phyloP scores from a whole-genome alignment of 2,329 filamentous ascomycete species.

The Calycina herbarum region DNA sequence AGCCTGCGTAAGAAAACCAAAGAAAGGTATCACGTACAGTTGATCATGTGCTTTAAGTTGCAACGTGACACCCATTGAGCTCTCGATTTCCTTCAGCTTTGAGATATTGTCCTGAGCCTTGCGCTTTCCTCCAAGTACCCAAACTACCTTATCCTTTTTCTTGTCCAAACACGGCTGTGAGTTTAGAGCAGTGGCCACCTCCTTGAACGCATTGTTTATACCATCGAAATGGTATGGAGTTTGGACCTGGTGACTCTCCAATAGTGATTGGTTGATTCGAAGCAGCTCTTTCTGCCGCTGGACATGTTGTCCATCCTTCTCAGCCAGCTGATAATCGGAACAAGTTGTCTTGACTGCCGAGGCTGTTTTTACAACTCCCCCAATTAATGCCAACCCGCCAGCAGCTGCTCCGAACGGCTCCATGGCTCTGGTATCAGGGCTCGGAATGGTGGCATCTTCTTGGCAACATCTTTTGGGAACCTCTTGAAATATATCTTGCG shows the following conservation, averaged over 20 bases:
- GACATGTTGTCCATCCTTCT: neutral
- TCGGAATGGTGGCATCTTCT: neutral
- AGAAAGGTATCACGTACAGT: neutral
- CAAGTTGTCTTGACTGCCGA: neutral
- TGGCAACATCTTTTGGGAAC: neutral
- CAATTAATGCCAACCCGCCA: neutral
- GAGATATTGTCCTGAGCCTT: neutral
- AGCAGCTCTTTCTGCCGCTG: neutral
- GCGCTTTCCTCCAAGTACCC: neutral
- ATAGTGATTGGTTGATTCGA: neutral
- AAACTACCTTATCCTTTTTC: neutral
- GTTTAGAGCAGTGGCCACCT: neutral
- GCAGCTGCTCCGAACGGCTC: neutral
- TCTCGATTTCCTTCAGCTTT: neutral
- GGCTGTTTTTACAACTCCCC: neutral
- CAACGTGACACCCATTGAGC: neutral
- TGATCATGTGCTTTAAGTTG: neutral
- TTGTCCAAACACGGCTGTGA: neutral
- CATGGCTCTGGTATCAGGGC: neutral
- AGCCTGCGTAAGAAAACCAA: neutral
- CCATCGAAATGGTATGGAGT: neutral
- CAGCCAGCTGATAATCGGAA: neutral
- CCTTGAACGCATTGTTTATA: neutral
- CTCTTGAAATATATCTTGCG: neutral
- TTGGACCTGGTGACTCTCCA: neutral